A percentile compares a stretch with the other conserved stretches of the same genome.
Conservation (phyloP, 306 rosid species). For the Dryas octopetala region DNA sequence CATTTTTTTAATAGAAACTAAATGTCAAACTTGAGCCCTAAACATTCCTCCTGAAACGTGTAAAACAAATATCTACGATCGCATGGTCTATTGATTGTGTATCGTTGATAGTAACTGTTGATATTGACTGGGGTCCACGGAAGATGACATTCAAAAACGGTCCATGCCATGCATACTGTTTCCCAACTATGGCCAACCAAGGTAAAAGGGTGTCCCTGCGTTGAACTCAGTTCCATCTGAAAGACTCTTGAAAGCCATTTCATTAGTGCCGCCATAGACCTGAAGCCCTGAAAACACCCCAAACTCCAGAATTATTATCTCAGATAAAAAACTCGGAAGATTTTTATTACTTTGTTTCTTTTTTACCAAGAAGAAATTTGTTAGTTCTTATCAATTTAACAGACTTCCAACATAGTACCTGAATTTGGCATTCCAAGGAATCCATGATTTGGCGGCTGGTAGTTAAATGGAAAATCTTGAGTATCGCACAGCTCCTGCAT, state of each 20-base stretch:
- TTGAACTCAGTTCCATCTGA: not conserved
- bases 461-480: constrained; percentile 17
- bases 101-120: not conserved
- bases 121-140: not conserved
- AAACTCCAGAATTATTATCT: not conserved
- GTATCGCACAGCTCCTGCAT: constrained; percentile 10
- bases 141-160: not conserved
- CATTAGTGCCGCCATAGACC: not conserved
- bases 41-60: not conserved
- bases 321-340: not conserved
- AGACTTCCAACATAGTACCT: constrained; percentile 21
- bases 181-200: not conserved
- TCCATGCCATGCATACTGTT: not conserved
- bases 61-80: not conserved
- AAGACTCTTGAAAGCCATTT: not conserved
- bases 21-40: not conserved
- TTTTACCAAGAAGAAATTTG: not conserved
- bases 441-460: constrained; percentile 21
- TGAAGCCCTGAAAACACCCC: constrained; percentile 1
- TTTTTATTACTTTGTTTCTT: too few species aligned
- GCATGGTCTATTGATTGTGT: not conserved
- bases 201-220: constrained; percentile 13
- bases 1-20: not conserved
- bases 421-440: constrained; percentile 12
- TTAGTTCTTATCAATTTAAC: not conserved